Evolutionary conservation across 768 basidiomycete genomes (phyloP).

Genomic region (Scleroderma citrinum): DNA sequence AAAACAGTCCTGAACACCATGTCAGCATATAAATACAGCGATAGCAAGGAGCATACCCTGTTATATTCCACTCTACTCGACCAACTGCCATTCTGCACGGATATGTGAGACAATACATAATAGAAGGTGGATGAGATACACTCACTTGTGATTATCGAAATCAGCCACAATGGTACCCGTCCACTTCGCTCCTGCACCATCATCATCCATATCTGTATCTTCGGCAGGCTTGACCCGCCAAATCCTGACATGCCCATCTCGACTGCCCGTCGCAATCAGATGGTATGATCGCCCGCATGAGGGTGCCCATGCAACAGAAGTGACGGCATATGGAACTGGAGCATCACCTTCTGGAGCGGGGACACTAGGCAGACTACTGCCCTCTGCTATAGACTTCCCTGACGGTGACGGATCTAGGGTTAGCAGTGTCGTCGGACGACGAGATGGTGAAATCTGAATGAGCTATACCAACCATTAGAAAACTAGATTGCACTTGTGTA

Average conservation of each 20-base stretch:
- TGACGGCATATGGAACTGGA: slow-evolving; percentile 57
- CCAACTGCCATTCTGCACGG: slow-evolving; percentile 59
- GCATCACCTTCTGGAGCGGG: slow-evolving; percentile 27
- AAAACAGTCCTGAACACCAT: slow-evolving; percentile 59
- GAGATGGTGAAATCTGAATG: slow-evolving; percentile 65
- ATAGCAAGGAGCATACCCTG: slow-evolving; percentile 47
- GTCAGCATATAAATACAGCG: slow-evolving; percentile 1
- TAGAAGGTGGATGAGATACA: slow-evolving; percentile 24
- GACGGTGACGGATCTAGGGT: slow-evolving; percentile 44
- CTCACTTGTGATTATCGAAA: slow-evolving; percentile 78
- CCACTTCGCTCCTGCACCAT: slow-evolving; percentile 49
- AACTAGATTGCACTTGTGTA: neutral
- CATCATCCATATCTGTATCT: slow-evolving; percentile 40
- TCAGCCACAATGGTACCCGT: slow-evolving; percentile 72
- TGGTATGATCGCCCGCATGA: slow-evolving; percentile 92
- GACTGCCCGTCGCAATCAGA: slow-evolving; percentile 82
- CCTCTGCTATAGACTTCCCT: slow-evolving; percentile 14
- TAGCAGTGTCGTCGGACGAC: slow-evolving; percentile 60
- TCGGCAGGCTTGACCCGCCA: slow-evolving; percentile 74
- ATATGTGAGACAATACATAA: slow-evolving; percentile 5
- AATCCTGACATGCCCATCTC: slow-evolving; percentile 86
- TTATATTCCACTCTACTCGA: slow-evolving; percentile 92
- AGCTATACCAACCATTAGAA: slow-evolving; percentile 39
- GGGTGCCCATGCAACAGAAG: slow-evolving; percentile 89
- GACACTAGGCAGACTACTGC: slow-evolving; percentile 11